Evolutionary conservation across 257 asterid genomes (phyloP).

Genomic region (Asclepias syriaca): DNA sequence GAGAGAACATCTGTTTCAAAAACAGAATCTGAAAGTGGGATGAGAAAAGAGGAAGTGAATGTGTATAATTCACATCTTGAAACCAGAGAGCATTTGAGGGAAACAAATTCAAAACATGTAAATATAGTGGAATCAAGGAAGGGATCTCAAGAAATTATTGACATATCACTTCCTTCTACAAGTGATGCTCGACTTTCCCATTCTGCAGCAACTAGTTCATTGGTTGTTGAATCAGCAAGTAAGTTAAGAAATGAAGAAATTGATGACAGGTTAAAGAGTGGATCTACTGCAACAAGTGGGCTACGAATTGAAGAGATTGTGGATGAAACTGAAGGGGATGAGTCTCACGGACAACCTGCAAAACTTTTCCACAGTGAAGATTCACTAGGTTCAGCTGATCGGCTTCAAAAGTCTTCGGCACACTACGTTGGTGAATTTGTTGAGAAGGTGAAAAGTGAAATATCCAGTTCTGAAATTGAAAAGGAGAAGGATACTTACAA

Average conservation of each 20-base stretch:
- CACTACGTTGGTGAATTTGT: conserved; percentile 56
- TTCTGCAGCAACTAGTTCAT: conserved; percentile 22
- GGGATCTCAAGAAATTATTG: conserved; percentile 31
- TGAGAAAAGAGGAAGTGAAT: conserved; percentile 32
- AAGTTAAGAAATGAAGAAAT: conserved; percentile 26
- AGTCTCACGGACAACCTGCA: conserved; percentile 24
- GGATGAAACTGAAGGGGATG: conserved; percentile 26
- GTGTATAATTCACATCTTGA: conserved; percentile 34
- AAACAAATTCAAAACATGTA: conserved; percentile 21
- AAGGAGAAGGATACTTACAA: conserved; percentile 37
- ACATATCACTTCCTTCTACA: conserved; percentile 16
- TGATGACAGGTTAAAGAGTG: conserved; percentile 24
- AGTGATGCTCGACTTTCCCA: conserved; percentile 37
- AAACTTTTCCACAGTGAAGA: conserved; percentile 29
- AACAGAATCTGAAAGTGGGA: conserved; percentile 31
- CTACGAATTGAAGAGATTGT: conserved; percentile 24
- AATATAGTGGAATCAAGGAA: conserved; percentile 24
- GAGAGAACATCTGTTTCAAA: conserved; percentile 30
- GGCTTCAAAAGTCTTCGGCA: conserved; percentile 53
- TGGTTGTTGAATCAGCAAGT: conserved; percentile 21
- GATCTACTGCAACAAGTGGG: conserved; percentile 18
- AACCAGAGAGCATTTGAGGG: conserved; percentile 23
- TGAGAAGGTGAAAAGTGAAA: conserved; percentile 47
- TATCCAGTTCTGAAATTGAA: conserved; percentile 45
- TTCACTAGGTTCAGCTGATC: conserved; percentile 60